Percentiles rank a stretch among this genome's conserved stretches.
Evolutionary conservation across 352 stramenopile genomes (phyloP).

Genomic region (Plasmopara halstedii): DNA sequence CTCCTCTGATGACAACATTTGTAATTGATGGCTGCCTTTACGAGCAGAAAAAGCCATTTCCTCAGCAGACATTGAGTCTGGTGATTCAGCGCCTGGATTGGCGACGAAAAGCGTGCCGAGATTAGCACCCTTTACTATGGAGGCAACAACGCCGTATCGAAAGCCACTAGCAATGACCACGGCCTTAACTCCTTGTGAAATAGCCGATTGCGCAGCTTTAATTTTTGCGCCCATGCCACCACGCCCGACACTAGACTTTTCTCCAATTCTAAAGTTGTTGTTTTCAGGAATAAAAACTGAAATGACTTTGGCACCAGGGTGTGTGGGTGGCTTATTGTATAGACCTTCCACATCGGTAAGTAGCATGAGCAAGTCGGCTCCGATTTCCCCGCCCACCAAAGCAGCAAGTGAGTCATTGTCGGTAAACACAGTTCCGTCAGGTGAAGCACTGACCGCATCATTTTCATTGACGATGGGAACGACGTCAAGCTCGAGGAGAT

Average conservation of each 20-base stretch:
- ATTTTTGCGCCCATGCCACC: slow-evolving; percentile 96
- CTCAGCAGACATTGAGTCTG: slow-evolving; percentile 43
- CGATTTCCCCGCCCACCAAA: slow-evolving; percentile 84
- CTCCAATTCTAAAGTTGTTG: slow-evolving; percentile 60
- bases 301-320: slow-evolving; percentile 75
- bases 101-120: slow-evolving; percentile 81
- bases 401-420: slow-evolving; percentile 95
- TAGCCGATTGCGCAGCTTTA: slow-evolving; percentile 80
- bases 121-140: slow-evolving; percentile 79
- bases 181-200: slow-evolving; percentile 85
- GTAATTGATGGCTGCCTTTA: slow-evolving; percentile 80
- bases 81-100: slow-evolving; percentile 38
- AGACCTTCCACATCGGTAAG: slow-evolving; percentile 97
- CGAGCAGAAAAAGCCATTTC: slow-evolving; percentile 81
- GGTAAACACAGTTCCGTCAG: slow-evolving; percentile 85
- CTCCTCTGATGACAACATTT: slow-evolving; percentile 80
- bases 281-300: slow-evolving; percentile 57
- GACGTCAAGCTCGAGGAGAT: slow-evolving; percentile 92
- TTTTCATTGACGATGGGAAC: slow-evolving; percentile 99
- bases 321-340: slow-evolving; percentile 84
- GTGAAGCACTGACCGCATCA: slow-evolving; percentile 89
- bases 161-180: slow-evolving; percentile 92
- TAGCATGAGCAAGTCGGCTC: slow-evolving; percentile 91
- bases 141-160: slow-evolving; percentile 89
- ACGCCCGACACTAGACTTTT: slow-evolving; percentile 78